Conservation (phyloP, 352 stramenopile species). For the Phytophthora aleatoria region DNA sequence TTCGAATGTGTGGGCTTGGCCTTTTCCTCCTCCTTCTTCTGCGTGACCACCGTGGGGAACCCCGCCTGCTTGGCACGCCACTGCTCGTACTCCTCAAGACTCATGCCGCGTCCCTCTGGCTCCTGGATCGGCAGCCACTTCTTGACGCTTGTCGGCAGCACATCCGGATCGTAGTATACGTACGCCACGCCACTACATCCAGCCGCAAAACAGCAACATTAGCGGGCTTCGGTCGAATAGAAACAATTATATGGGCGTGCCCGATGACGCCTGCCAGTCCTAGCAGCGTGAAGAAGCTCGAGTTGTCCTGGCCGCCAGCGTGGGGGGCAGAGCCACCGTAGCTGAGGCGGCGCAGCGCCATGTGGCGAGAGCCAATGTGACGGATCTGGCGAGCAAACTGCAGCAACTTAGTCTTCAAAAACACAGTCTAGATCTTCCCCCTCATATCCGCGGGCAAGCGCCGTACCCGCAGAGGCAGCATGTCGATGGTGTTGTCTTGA, state of each 20-base stretch:
- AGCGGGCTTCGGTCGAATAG: neutral
- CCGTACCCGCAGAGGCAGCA: conserved; percentile 29
- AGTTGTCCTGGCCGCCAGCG: conserved; percentile 73
- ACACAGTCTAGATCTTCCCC: too few relatives aligned
- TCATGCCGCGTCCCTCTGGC: conserved; percentile 83
- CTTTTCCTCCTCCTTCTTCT: conserved; percentile 46
- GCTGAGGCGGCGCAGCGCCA: conserved; percentile 59
- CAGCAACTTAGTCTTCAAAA: neutral
- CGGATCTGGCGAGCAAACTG: conserved; percentile 40
- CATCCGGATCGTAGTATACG: conserved; percentile 87
- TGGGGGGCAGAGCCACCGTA: conserved; percentile 64
- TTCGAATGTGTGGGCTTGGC: conserved; percentile 27
- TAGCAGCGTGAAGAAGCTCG: conserved; percentile 81
- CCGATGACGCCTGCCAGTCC: conserved; percentile 63
- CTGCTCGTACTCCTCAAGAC: conserved; percentile 85
- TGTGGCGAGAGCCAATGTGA: conserved; percentile 40
- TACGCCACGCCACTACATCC: conserved; percentile 73
- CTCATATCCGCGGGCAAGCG: too few relatives aligned
- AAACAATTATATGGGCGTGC: conserved; percentile 29
- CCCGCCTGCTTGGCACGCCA: conserved; percentile 79
- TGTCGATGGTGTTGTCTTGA: conserved; percentile 1
- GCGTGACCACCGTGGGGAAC: conserved; percentile 35
- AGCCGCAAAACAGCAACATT: conserved; percentile 8
- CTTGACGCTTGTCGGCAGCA: conserved; percentile 74
- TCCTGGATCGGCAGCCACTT: conserved; percentile 84